Evolutionary conservation across 441 rosid genomes (phyloP), one percentile per base, ranked within the genome.

Genomic region (Hura crepitans): DNA sequence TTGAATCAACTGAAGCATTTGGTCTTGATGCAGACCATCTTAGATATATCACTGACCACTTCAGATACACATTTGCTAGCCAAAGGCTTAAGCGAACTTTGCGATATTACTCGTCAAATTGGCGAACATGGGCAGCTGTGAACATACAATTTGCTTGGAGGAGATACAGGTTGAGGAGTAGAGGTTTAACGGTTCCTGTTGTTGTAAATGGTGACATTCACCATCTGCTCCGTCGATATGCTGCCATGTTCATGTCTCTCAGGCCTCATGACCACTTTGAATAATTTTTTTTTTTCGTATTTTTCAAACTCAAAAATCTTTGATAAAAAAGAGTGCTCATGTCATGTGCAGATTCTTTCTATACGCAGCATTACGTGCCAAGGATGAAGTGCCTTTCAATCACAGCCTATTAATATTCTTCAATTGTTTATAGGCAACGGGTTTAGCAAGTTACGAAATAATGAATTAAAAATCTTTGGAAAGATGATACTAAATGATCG

Each of bases 121-220:
- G 93, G 89, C 68, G 89, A 61, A 83, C 89, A 0, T 85, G 93
- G 93, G 91, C 87, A 0, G 91, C 93, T 0, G 88, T 88, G 72
- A 85, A 74, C 33, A 84, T 88, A 49, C 93, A 88, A 50, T 66
- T 86, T 6, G 88, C 84, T 23, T 88, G 93, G 93, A 65, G 82
- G 15, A 78, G 81, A 3, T 77, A 88, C 81, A 77, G 79, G 72
- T 72, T 30, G 73, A 80, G 86, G 83, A 77, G 72, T 8, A 59
- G 78, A 45, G 85, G 80, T 64, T 75, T 73, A 0, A 68, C 77
- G 74, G 54, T 50, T 68, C 68, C 77, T 72, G 81, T 55, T 1
- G 12, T 7, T 2, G 72, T 62, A 10, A 68, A 69, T 20, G 83
- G 76, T 15, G 54, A 75, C 14, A 63, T 58, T 23, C 83, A 81